Base-by-base conservation (phyloP, 495 filamentous ascomycete genomes). In the Ramalina intermedia region DNA sequence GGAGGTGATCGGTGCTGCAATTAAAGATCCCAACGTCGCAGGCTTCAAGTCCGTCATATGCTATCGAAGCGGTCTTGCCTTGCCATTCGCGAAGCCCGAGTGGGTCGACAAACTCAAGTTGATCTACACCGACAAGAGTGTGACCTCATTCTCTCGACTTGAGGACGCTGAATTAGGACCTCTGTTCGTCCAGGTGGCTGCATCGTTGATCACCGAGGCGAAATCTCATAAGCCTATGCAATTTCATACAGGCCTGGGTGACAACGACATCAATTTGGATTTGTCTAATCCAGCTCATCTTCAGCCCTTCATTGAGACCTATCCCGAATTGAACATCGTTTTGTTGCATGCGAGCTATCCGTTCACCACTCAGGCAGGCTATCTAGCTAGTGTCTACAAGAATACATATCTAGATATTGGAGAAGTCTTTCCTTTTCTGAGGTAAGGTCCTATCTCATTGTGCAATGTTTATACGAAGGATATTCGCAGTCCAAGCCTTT, bases 361-460 rank as follows among this genome's bases (percentile, higher is more conserved):
- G 0, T 94, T 84, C 57, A 91, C 83, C 0, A 76, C 76, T 23
- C 82, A 93, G 61, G 82, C 80, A 2, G 88, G 82, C 1, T 94
- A 94, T 58, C 71, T 95, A 41, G 82, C 88, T 6, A 75, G 72
- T 1, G 78, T 84, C 3, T 94, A 89, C 61, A 71, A 76, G 20
- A 89, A 94, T 63, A 84, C 84, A 8, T 94, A 87, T 61, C 74
- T 87, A 11, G 88, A 94, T 55, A 77, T 94, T 46, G 86, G 88
- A 0, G 84, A 88, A 60, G 82, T 94, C 0, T 94, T 94, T 54
- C 87, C 86, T 2, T 81, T 77, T 63, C 18, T 94, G 21, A 47
- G 39, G 39, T 41, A 23, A 18, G 39, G 6, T 17, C 39, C 16
- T n/a, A 18, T 33, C 29, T 33, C 29, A 7, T 33, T 33, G 29